Conservation (phyloP, 371 early-diverging fungal genomes). For the Phascolomyces articulosus region DNA sequence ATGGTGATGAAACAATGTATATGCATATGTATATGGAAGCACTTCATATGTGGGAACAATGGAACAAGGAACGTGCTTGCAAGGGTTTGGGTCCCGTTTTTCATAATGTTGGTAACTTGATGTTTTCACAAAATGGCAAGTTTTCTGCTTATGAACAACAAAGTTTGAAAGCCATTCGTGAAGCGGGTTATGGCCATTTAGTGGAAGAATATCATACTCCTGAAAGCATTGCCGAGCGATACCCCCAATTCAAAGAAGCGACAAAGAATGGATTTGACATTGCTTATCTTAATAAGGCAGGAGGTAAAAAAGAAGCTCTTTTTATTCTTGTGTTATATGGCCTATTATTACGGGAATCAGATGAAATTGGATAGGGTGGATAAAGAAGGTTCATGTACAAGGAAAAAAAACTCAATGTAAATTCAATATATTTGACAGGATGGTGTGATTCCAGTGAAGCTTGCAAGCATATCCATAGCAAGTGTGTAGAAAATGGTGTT, state of each 20-base stretch:
- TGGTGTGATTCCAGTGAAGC: constrained; percentile 44
- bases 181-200: constrained; percentile 36
- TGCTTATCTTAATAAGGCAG: constrained; percentile 38
- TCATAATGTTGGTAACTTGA: constrained; percentile 46
- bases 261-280: constrained; percentile 30
- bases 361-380: no score
- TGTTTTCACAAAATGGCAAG: constrained; percentile 30
- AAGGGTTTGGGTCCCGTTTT: constrained; percentile 31
- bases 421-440: constrained; percentile 14
- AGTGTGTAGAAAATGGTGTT: constrained; percentile 39
- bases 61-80: constrained; percentile 49
- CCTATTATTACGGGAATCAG: no score
- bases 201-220: constrained; percentile 33
- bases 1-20: constrained; percentile 42
- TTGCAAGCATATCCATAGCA: constrained; percentile 31
- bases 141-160: constrained; percentile 33
- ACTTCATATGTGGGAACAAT: constrained; percentile 49
- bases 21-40: constrained; percentile 44
- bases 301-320: constrained; percentile 21
- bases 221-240: constrained; percentile 28
- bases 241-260: constrained; percentile 34
- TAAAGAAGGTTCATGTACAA: background rate
- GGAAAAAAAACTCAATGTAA: background rate
- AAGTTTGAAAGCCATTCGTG: constrained; percentile 35
- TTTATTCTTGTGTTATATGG: no score